These are phyloP conservation scores for Pichia pseudocactophila DNA, from an alignment of 805 yeast genomes.

Conservation along the genomic window DNA sequence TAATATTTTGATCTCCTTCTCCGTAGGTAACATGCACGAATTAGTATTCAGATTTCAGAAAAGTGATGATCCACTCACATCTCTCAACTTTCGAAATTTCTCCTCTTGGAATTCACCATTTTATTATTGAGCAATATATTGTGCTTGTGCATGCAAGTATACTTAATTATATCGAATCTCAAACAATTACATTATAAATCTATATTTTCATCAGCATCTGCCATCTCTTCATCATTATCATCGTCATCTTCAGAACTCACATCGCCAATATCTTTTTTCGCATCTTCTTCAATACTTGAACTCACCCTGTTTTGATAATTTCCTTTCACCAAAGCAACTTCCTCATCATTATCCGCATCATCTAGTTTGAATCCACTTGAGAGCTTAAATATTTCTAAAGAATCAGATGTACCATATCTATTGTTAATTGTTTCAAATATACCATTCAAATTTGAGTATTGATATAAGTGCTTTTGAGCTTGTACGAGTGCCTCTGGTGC, in stretches of 20 bases:
- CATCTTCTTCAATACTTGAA: neutral
- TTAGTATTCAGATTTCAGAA: too few species aligned
- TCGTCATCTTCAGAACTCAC: neutral
- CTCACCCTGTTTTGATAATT: neutral
- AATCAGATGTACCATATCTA: constrained; percentile 17
- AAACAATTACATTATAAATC: too few species aligned
- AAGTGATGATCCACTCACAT: too few species aligned
- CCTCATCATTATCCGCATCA: constrained; percentile 2
- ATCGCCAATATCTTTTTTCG: neutral
- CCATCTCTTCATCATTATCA: constrained; percentile 1
- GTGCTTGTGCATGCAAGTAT: too few species aligned
- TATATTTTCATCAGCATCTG: neutral
- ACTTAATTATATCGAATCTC: too few species aligned
- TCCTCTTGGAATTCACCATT: too few species aligned
- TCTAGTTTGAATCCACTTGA: constrained; percentile 5
- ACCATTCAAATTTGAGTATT: constrained; percentile 14
- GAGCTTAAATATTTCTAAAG: constrained; percentile 9
- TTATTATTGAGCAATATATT: too few species aligned
- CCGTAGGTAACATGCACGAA: constrained; percentile 56
- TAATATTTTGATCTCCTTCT: constrained; percentile 58
- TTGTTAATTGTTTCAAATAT: constrained; percentile 15
- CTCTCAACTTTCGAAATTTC: too few species aligned
- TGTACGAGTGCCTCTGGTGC: constrained; percentile 10
- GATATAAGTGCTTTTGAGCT: constrained; percentile 13
- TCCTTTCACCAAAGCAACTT: neutral